Evolutionary conservation across 2,329 filamentous ascomycete genomes (phyloP).

Genomic region (Aotearoamyces nothofagi): DNA sequence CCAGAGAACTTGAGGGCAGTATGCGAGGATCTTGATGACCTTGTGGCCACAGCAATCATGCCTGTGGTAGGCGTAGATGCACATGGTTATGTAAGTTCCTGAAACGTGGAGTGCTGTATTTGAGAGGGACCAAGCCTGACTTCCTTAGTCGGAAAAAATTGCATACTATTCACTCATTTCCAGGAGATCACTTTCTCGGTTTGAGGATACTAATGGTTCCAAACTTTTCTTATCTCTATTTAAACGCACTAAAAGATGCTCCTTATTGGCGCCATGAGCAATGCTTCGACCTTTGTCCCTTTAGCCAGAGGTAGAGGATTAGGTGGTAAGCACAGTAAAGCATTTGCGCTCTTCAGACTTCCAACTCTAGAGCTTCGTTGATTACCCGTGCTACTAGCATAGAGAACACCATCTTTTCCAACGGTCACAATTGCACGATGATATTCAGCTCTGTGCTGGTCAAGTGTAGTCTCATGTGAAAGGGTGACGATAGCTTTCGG

Average conservation of each 20-base stretch:
- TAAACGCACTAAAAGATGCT: no score
- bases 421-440: conserved; percentile 67
- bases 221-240: no score
- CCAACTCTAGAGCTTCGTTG: conserved; percentile 85
- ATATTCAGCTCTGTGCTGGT: conserved; percentile 71
- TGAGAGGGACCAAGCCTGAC: no score
- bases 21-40: not conserved
- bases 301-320: conserved; percentile 49
- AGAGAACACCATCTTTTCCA: conserved; percentile 39
- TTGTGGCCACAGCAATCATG: not conserved
- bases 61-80: not conserved
- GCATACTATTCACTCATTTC: no score
- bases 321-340: conserved; percentile 59
- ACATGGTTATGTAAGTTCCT: no score
- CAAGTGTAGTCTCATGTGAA: conserved; percentile 57
- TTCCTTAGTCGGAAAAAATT: no score
- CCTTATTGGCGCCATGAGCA: conserved; percentile 50
- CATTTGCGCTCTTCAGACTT: conserved; percentile 80
- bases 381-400: conserved; percentile 58
- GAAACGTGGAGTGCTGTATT: no score
- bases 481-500: conserved; percentile 57
- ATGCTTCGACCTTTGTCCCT: conserved; percentile 57
- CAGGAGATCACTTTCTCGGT: no score
- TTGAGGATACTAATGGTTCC: no score
- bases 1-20: not conserved